A percentile compares a stretch with the other conserved stretches of the same genome.
Conservation (phyloP, 768 basidiomycete species). For the Termitomyces bulborhizus region DNA sequence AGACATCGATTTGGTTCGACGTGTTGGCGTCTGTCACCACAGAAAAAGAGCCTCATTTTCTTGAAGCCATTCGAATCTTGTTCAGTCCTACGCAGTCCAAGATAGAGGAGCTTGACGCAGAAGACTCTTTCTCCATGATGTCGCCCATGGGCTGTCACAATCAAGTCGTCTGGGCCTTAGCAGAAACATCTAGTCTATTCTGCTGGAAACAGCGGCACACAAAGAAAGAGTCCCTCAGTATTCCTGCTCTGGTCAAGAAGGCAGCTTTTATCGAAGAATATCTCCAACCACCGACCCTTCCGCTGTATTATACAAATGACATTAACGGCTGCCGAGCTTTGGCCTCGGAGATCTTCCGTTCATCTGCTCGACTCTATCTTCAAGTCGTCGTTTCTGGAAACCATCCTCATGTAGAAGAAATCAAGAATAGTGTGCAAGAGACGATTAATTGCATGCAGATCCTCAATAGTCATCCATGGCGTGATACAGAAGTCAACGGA, state of each 20-base stretch:
- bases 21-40: conserved; percentile 75
- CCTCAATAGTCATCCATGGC: conserved; percentile 19
- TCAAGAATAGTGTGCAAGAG: conserved; percentile 45
- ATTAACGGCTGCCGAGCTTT: conserved; percentile 32
- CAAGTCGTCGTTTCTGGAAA: conserved; percentile 74
- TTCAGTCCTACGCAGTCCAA: conserved; percentile 43
- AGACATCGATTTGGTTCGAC: conserved; percentile 85
- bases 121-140: conserved; percentile 61
- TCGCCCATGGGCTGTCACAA: conserved; percentile 84
- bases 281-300: conserved; percentile 21
- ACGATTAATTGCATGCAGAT: conserved; percentile 42
- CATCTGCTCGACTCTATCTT: conserved; percentile 69
- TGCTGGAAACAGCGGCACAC: conserved; percentile 52
- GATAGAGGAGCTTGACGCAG: conserved; percentile 24
- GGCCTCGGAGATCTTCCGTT: conserved; percentile 63
- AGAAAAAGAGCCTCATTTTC: conserved; percentile 50
- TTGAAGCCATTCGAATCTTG: conserved; percentile 47
- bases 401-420: conserved; percentile 59
- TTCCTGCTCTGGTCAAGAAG: conserved; percentile 51
- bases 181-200: conserved; percentile 63
- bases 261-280: conserved; percentile 45
- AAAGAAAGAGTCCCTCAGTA: conserved; percentile 41
- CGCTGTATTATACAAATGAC: conserved; percentile 12
- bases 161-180: conserved; percentile 69
- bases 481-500: conserved; percentile 3